Evolutionary conservation across 1,139 yeast species (phyloP), one percentile per base, ranked within the genome.

Genomic region (Taphrina flavorubra): DNA sequence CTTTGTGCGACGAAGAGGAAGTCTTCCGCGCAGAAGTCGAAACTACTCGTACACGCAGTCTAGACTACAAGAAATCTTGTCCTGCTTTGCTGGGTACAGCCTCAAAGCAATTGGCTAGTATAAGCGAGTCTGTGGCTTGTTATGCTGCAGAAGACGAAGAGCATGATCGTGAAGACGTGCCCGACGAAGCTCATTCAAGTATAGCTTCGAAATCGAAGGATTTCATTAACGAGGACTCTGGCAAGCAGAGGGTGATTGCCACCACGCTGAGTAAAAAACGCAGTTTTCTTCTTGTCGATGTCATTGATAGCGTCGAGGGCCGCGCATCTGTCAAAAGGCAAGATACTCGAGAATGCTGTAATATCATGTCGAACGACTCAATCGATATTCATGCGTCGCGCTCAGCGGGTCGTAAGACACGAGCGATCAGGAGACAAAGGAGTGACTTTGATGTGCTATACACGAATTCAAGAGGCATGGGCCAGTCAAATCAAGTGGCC

Each of bases 71-170:
- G 37, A 37, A 44, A 16, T 63, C 67, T 6, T 63, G 67, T 36
- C 67, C 67, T 2, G 67, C 61, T 18, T 34, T 63, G 49, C 13
- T 46, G 55, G 67, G 67, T 31, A 63, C 67, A 37, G 67, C 67
- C 11, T 63, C 67, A 7, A 44, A 51, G n/a, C 34, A 16, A 7
- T 40, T 58, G 42, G 62, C 42, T 25, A 11, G 62, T 10, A 58
- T 58, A 10, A 42, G 36, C 16, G 62, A 58, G 53, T 10, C n/a
- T 20, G 18, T 10, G 2, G 60, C n/a, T 56, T 16, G 16, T 20
- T 14, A 14, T 36, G 37, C 60, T 7, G 36, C 13, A 5, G 42
- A 16, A 6, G 36, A 20, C 10, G 47, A 40, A 34, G 47, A 37
- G 47, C 47, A 13, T 13, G 40, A 11, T 7, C n/a, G 6, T 5